phyloP scores from a whole-genome alignment of 192 early-diverging fungal species.

The Anaeromyces robustus region DNA sequence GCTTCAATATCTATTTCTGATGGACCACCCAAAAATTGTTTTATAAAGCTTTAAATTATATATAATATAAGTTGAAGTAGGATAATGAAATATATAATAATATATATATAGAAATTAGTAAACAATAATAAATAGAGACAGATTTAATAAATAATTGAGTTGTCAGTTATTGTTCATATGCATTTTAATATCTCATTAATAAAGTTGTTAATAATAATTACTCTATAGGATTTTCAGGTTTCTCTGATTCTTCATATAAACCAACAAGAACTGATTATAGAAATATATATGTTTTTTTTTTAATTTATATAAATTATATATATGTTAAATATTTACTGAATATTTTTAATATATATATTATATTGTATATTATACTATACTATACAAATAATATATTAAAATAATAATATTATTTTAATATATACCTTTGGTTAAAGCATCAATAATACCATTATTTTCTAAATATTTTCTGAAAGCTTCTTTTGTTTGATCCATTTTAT shows the following conservation, averaged over 20 bases:
- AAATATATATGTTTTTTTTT: no score
- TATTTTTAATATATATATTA: no score
- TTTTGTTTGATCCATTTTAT: constrained; percentile 31
- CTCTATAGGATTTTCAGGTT: constrained; percentile 43
- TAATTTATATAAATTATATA: not conserved
- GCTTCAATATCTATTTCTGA: constrained; percentile 37
- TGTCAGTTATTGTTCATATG: no score
- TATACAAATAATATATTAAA: no score
- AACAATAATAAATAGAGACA: not conserved
- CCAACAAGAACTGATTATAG: constrained; percentile 30
- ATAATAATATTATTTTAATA: no score
- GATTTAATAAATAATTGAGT: no score
- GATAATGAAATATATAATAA: not conserved
- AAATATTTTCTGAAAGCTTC: constrained; percentile 51
- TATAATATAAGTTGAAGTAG: not conserved
- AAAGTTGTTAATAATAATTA: no score
- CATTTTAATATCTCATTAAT: no score
- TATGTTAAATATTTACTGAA: no score
- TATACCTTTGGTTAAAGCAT: constrained; percentile 43
- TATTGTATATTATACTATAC: no score
- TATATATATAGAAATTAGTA: not conserved
- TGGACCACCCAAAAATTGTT: constrained; percentile 41
- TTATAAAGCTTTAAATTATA: constrained; percentile 23
- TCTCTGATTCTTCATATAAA: constrained; percentile 48
- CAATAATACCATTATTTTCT: constrained; percentile 45